phyloP scores from a whole-genome alignment of 805 yeast species.

The Cyberlindnera saturnus region DNA sequence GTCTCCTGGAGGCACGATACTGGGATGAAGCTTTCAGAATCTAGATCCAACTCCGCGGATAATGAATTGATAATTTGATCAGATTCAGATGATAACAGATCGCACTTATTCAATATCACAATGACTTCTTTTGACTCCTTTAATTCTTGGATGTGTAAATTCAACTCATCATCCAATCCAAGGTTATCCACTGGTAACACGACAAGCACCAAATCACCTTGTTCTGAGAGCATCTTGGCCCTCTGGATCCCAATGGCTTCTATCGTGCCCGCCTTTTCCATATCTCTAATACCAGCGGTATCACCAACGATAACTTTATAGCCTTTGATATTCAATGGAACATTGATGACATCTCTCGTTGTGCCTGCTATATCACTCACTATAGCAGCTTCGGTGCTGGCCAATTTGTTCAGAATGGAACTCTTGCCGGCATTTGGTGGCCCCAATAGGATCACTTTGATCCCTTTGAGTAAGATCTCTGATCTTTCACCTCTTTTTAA shows the following conservation, averaged over 20 bases:
- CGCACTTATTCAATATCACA: conserved; percentile 56
- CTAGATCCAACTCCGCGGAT: conserved; percentile 18
- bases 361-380: conserved; percentile 93
- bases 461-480: conserved; percentile 65
- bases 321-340: conserved; percentile 76
- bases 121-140: conserved; percentile 28
- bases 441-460: conserved; percentile 69
- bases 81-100: conserved; percentile 31
- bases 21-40: conserved; percentile 22
- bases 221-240: conserved; percentile 54
- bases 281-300: conserved; percentile 81
- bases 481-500: conserved; percentile 44
- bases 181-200: conserved; percentile 48
- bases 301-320: conserved; percentile 81
- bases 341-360: conserved; percentile 82
- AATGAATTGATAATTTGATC: conserved; percentile 19
- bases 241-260: conserved; percentile 79
- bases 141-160: conserved; percentile 30
- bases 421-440: conserved; percentile 98
- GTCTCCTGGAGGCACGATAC: conserved; percentile 56
- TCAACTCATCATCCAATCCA: conserved; percentile 31
- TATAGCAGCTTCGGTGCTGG: conserved; percentile 78
- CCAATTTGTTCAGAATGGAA: conserved; percentile 70
- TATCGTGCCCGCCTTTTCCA: conserved; percentile 44
- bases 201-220: conserved; percentile 65